Base-by-base conservation (phyloP, 352 stramenopile genomes). In the Pythium oligandrum region DNA sequence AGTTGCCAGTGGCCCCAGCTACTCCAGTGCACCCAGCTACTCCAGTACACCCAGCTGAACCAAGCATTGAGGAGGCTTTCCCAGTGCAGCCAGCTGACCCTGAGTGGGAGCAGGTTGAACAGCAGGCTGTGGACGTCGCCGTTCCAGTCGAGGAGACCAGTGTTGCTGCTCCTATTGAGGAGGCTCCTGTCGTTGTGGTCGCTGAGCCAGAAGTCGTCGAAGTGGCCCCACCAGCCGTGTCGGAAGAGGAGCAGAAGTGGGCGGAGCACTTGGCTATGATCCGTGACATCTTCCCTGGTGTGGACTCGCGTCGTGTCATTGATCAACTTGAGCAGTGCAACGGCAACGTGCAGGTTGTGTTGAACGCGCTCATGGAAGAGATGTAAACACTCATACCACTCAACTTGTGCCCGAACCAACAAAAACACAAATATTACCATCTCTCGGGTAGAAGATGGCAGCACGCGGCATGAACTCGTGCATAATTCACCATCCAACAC, bases 341-440 rank as follows among this genome's bases (percentile, higher is more conserved):
- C 46, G 84, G 84, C 64, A 86, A 94, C 53, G 78, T 94, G 42
- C 64, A 90, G 57, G 68, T 93, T 8, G 84, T 90, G 40, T 31
- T 94, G 26, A 91, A 94, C 71, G 67, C 76, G 40, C 48, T 94
- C 34, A 90, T 92, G 79, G 82, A 90, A 52, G 73, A 85, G 58
- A 76, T 83, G 73, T 88, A 88, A 75, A 33, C 6, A 7, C 4
- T 47, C 34, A 37, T 26, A 6, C 35, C 30, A 8, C 1, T 45
- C 11, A 12, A 54, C 30, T 44, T 46, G 17, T 26, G 17, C 17
- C 17, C 17, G 17, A 26, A 26, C 17, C 17, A 26, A 26, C 17
- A 26, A 26, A 26, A 26, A 26, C 17, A 26, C 17, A 26, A 26
- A 26, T 26, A 26, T 26, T 26, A 26, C 17, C 0, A 26, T 26